Evolutionary conservation across 192 early-diverging fungal species (phyloP), one percentile per base, ranked within the genome.

Genomic region (Thoreauomyces humboldtii): DNA sequence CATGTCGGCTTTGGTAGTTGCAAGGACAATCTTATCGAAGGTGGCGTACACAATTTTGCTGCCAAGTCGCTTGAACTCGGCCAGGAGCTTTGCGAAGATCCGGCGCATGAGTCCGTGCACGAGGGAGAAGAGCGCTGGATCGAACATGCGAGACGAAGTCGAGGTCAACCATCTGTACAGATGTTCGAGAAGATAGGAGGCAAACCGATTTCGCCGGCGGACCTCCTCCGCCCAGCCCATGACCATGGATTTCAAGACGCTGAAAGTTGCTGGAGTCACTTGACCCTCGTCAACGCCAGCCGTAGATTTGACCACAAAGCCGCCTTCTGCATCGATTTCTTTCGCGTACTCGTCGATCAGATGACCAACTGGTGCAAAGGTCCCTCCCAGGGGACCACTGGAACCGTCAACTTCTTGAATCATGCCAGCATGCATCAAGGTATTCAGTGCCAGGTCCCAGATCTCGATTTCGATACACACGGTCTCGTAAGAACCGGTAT

Each of bases 31-130:
- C 72, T 88, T 90, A 64, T 92, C 86, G 22, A 91, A 83, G 34
- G 77, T 90, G 46, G 89, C 92, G 69, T 82, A 89, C 19, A 97
- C 86, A 14, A 96, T 76, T 29, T 76, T 69, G 15, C 87, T 85
- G 15, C 94, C 94, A 4, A 97, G 77, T 31, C 81, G 69, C 44
- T 85, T 88, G 52, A 92, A 81, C 70, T 95, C 91, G 9, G 85
- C 87, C 17, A 91, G 73, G 44, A 98, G 75, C 67, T 92, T 89
- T 80, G 90, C 60, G 61, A 94, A 92, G 27, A 90, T 88, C 61
- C 92, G 91, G 61, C 86, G 88, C 94, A 98, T 98, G 64, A 96
- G 74, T 31, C 85, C 80, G 59, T 92, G 87, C 15, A 98, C 82
- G 43, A 95, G 72, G 6, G 74, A 74, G 27, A 87, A 88, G 41